A percentile compares a stretch with the other conserved stretches of the same genome.
phyloP scores from a whole-genome alignment of 805 yeast species.

The Brettanomyces bruxellensis region DNA sequence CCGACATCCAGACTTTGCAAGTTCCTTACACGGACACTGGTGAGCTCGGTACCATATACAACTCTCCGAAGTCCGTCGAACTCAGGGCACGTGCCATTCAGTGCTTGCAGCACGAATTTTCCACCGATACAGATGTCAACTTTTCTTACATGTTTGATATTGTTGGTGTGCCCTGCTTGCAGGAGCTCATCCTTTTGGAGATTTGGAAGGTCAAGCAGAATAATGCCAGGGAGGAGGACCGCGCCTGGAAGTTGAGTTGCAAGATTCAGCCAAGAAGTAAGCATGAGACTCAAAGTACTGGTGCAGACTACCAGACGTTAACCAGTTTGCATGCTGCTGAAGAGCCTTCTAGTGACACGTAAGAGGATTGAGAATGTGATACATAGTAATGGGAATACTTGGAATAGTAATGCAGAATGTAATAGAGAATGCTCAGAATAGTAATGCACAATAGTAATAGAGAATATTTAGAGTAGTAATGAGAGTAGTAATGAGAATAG shows the following conservation, averaged over 20 bases:
- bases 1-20: conserved; percentile 62
- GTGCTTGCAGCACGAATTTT: conserved; percentile 14
- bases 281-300: background rate
- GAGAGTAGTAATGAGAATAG: too few relatives aligned
- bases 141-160: conserved; percentile 29
- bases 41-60: conserved; percentile 20
- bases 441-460: too few relatives aligned
- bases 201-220: conserved; percentile 62
- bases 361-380: too few relatives aligned
- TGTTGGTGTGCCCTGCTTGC: conserved; percentile 33
- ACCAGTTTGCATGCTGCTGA: too few relatives aligned
- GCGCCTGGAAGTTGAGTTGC: conserved; percentile 69
- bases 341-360: too few relatives aligned
- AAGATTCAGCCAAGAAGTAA: conserved; percentile 43
- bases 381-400: too few relatives aligned
- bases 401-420: too few relatives aligned
- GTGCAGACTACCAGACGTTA: too few relatives aligned
- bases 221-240: conserved; percentile 50
- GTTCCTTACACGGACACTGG: conserved; percentile 40
- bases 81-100: conserved; percentile 23
- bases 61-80: conserved; percentile 16
- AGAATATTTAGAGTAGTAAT: too few relatives aligned
- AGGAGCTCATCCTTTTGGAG: conserved; percentile 56
- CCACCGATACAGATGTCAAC: conserved; percentile 9
- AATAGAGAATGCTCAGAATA: too few relatives aligned